Conservation (phyloP, 768 basidiomycete species). For the Erythrobasidium yunnanense region DNA sequence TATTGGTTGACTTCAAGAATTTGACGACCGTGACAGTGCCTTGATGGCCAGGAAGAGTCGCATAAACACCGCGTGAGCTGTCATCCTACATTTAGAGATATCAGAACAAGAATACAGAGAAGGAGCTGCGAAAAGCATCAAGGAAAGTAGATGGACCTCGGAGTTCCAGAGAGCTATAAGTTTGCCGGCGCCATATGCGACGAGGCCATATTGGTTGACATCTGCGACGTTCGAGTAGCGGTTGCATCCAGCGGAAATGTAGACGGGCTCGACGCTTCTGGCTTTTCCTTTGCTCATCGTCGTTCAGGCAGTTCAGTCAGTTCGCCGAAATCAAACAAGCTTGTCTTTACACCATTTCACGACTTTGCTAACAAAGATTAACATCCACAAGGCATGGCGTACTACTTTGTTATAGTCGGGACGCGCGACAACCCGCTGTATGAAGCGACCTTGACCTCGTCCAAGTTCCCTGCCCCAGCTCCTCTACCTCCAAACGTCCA, state of each 20-base stretch:
- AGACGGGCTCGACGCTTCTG: slow-evolving; percentile 25
- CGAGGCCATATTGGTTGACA: slow-evolving; percentile 40
- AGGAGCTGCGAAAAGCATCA: background rate
- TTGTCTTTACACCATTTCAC: background rate
- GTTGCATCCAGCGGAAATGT: slow-evolving; percentile 41
- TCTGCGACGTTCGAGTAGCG: slow-evolving; percentile 40
- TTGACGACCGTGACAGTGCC: slow-evolving; percentile 65
- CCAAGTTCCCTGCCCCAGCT: slow-evolving; percentile 34
- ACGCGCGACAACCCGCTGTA: slow-evolving; percentile 45
- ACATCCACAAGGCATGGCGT: too few relatives aligned
- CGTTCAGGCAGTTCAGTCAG: too few relatives aligned
- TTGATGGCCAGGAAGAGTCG: slow-evolving; percentile 65
- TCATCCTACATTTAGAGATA: slow-evolving; percentile 43
- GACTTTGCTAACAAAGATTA: too few relatives aligned
- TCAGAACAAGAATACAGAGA: slow-evolving; percentile 1
- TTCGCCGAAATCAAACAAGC: too few relatives aligned
- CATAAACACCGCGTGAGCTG: slow-evolving; percentile 50
- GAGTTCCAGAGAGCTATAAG: slow-evolving; percentile 55
- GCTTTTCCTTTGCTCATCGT: slow-evolving; percentile 10
- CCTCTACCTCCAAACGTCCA: slow-evolving; percentile 31
- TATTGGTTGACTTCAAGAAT: slow-evolving; percentile 46
- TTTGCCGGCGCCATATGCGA: slow-evolving; percentile 54
- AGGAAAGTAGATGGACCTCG: slow-evolving; percentile 42
- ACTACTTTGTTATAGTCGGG: slow-evolving; percentile 42
- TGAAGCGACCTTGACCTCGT: slow-evolving; percentile 42